phyloP scores from a whole-genome alignment of 2,329 filamentous ascomycete species.

The Penicillium sp. region DNA sequence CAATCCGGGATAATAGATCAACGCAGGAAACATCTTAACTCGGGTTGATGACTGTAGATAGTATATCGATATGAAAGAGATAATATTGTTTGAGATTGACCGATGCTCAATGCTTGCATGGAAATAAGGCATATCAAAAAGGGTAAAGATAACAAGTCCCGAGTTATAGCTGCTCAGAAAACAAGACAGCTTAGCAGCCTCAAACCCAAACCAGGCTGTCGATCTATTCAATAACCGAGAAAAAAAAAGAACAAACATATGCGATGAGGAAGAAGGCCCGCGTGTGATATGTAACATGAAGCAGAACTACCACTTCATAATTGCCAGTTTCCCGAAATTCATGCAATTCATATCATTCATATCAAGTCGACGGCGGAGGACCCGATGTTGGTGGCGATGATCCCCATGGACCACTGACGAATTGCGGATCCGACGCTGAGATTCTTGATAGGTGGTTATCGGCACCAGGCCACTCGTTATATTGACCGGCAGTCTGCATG shows the following conservation, averaged over 20 bases:
- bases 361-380: background rate
- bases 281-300: background rate
- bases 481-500: background rate
- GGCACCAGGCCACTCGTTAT: slow-evolving; percentile 1
- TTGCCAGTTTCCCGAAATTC: background rate
- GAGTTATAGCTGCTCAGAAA: background rate
- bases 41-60: background rate
- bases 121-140: background rate
- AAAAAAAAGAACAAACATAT: background rate
- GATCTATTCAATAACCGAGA: background rate
- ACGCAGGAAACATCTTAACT: background rate
- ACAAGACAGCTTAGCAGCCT: background rate
- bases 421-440: slow-evolving; percentile 26
- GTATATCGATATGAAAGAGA: background rate
- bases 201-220: background rate
- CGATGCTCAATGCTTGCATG: background rate
- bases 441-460: background rate
- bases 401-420: slow-evolving; percentile 31
- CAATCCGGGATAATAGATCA: background rate
- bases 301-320: background rate
- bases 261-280: background rate
- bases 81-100: background rate
- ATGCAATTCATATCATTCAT: background rate
- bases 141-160: background rate
- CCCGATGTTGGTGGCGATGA: slow-evolving; percentile 12